Evolutionary conservation across 2,329 filamentous ascomycete species (phyloP), one percentile per base, ranked within the genome.

Genomic region (Fusarium algeriense): DNA sequence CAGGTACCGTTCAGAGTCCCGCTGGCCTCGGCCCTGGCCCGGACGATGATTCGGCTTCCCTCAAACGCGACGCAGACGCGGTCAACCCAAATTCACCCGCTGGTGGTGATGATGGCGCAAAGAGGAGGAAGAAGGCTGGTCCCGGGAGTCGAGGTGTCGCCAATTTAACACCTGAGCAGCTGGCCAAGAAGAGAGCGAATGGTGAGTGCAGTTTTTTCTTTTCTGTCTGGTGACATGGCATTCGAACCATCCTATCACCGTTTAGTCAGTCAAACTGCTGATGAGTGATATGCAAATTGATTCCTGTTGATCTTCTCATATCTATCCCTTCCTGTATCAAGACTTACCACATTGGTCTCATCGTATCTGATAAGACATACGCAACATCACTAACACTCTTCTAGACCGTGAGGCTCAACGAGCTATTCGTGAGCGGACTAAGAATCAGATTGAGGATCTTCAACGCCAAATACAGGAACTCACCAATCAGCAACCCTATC

Each of bases 321-420:
- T 37, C 26, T 49, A 56, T 56, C 57, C 35, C 44, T 49, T 54
- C 49, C 57, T 49, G 20, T 70, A 44, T 44, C 37, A 17, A 52
- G 37, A 28, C 49, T 38, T 41, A 26, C 49, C 38, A 15, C 37
- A 40, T 54, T 20, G 10, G 13, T 49, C 40, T 46, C 23, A 34
- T 53, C 43, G 67, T 68, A 44, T 49, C 38, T 48, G 48, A 59
- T 50, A 63, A 56, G 44, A 34, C 40, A 67, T 37, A 10, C 50
- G 14, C n/a, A 41, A 43, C 10, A 28, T 70, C 48, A 73, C 74
- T 72, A 61, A 68, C 60, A 61, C 46, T 32, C 41, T 59, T 46
- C 19, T 89, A 87, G 93, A 97, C 79, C 90, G 93, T 63, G 93
- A 97, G 80, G 94, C 93, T 34, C 93, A 97, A 80, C 88, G 93